Evolutionary conservation across 1,284 basidiomycete species (phyloP).

Genomic region (Porphyrellus sp.): DNA sequence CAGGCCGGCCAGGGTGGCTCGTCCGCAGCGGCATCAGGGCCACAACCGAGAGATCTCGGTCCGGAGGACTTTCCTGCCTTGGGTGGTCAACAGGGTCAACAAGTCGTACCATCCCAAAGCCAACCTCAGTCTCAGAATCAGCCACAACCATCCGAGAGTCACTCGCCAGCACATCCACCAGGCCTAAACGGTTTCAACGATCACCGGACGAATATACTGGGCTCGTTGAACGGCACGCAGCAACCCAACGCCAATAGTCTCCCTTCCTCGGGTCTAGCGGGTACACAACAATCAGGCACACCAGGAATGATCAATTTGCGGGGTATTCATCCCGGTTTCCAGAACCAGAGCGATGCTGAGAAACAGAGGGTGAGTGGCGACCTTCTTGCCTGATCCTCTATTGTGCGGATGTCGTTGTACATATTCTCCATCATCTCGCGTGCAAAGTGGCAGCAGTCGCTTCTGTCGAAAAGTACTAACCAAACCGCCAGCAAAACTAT

Average conservation of each 20-base stretch:
- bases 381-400: constrained; percentile 3
- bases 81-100: constrained; percentile 50
- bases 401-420: not conserved
- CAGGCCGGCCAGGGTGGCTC: constrained; percentile 64
- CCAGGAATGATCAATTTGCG: constrained; percentile 70
- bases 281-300: constrained; percentile 42
- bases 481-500: constrained; percentile 47
- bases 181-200: constrained; percentile 66
- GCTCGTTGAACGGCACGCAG: constrained; percentile 42
- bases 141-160: constrained; percentile 37
- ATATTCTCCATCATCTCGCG: not conserved
- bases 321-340: constrained; percentile 59
- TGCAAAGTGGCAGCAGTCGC: not conserved
- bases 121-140: constrained; percentile 36
- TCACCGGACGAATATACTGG: constrained; percentile 55
- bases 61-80: constrained; percentile 83
- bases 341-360: constrained; percentile 52
- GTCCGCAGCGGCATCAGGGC: constrained; percentile 39
- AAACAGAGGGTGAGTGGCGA: constrained; percentile 62
- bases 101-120: constrained; percentile 29
- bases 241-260: constrained; percentile 25
- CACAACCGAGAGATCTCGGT: constrained; percentile 65
- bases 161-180: constrained; percentile 55
- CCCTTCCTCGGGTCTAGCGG: constrained; percentile 21
- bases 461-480: constrained; percentile 15